These are phyloP conservation scores for Leccinum colubrinum DNA, from an alignment of 1,284 basidiomycete genomes.

Conservation along the genomic window DNA sequence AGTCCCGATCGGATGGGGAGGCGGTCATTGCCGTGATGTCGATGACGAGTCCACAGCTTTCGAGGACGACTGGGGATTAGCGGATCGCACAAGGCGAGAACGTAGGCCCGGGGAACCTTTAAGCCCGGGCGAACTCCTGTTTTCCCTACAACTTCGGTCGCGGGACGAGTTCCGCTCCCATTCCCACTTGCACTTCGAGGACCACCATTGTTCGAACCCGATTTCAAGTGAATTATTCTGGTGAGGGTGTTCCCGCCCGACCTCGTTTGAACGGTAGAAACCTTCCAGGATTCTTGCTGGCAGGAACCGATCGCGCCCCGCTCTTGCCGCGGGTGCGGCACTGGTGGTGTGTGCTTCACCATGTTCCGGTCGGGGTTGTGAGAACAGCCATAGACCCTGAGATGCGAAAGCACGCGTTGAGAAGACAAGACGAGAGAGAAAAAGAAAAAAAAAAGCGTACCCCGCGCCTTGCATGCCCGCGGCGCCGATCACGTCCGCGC, in stretches of 20 bases:
- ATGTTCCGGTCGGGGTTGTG: too few species aligned
- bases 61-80: constrained; percentile 15
- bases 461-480: constrained; percentile 74
- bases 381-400: constrained; percentile 44
- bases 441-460: constrained; percentile 39
- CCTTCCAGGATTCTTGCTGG: constrained; percentile 24
- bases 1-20: constrained; percentile 24
- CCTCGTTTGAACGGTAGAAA: constrained; percentile 24
- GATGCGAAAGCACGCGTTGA: too few species aligned
- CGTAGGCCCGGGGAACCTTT: too few species aligned
- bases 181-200: constrained; percentile 4
- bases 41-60: background rate
- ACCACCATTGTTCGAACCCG: constrained; percentile 4
- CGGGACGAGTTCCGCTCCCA: constrained; percentile 12
- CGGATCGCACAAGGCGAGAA: constrained; percentile 15
- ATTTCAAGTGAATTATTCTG: constrained; percentile 3
- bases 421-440: background rate
- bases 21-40: constrained; percentile 19
- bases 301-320: constrained; percentile 26
- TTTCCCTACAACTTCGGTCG: constrained; percentile 4
- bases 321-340: constrained; percentile 14
- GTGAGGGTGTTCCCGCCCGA: constrained; percentile 13
- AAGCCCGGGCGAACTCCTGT: too few species aligned
- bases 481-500: constrained; percentile 56
- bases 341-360: too few species aligned